Conservation (phyloP, 1,139 yeast genomes). For the Zygosaccharomyces sapae region DNA sequence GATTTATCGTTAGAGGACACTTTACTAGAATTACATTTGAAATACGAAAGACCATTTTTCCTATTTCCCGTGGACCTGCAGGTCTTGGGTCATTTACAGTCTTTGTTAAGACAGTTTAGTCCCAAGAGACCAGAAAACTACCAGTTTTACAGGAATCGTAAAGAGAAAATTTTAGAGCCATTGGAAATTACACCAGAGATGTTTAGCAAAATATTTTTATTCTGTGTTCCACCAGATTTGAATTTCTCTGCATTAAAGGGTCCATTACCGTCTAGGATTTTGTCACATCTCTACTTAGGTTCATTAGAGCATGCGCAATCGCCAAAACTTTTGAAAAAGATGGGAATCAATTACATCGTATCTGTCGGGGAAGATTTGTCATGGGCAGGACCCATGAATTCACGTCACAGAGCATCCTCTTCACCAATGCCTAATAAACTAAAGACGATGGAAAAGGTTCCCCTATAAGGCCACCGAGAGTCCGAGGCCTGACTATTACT, state of each 20-base stretch:
- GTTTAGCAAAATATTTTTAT: conserved; percentile 35
- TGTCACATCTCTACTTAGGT: conserved; percentile 84
- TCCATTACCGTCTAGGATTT: conserved; percentile 49
- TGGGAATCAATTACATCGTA: conserved; percentile 72
- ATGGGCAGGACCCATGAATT: conserved; percentile 41
- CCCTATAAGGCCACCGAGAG: background rate
- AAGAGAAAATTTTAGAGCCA: conserved; percentile 10
- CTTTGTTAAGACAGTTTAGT: conserved; percentile 42
- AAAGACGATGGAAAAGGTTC: background rate
- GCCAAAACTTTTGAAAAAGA: conserved; percentile 53
- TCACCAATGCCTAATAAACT: conserved; percentile 19
- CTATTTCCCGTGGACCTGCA: conserved; percentile 72
- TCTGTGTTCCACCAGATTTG: conserved; percentile 25
- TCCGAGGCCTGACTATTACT: conserved; percentile 6
- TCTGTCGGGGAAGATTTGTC: conserved; percentile 83
- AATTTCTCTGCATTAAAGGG: conserved; percentile 36
- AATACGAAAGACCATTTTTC: conserved; percentile 74
- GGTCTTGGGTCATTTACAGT: conserved; percentile 60
- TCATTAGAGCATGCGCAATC: conserved; percentile 78
- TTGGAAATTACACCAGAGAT: conserved; percentile 32
- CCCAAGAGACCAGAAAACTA: conserved; percentile 22
- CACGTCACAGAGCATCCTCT: conserved; percentile 21
- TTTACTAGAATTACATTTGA: conserved; percentile 54
- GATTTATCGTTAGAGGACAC: conserved; percentile 49
- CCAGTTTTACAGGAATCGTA: conserved; percentile 1